These are phyloP conservation scores for Tylopilus balloui DNA, from an alignment of 768 basidiomycete species.

Conservation along the genomic window DNA sequence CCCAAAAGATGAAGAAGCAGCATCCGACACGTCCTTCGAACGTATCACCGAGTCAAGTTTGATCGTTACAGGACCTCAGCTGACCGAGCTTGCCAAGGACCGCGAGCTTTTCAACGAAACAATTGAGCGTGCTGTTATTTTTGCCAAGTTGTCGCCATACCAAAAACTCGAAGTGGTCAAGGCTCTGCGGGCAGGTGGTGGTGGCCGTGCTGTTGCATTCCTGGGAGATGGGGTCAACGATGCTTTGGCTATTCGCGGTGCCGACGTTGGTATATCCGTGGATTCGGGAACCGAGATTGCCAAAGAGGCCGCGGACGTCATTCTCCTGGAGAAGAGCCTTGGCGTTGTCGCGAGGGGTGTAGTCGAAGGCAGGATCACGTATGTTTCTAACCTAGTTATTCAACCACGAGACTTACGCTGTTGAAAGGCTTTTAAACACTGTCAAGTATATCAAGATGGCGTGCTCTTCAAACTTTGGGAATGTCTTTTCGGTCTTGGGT, in stretches of 20 bases:
- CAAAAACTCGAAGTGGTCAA: conserved; percentile 33
- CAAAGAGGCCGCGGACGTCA: conserved; percentile 37
- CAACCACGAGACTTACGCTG: conserved; percentile 6
- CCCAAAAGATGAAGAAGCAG: conserved; percentile 28
- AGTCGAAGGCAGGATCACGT: conserved; percentile 33
- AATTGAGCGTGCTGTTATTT: conserved; percentile 30
- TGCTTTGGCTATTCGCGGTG: conserved; percentile 30
- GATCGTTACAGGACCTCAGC: conserved; percentile 29
- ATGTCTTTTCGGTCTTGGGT: conserved; percentile 32
- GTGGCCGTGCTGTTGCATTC: conserved; percentile 30
- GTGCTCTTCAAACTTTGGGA: conserved; percentile 35
- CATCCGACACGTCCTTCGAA: neutral
- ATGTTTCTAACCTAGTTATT: conserved; percentile 5
- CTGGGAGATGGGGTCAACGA: conserved; percentile 32
- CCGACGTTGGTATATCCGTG: conserved; percentile 33
- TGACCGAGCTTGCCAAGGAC: conserved; percentile 28
- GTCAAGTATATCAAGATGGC: conserved; percentile 38
- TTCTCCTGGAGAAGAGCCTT: conserved; percentile 35
- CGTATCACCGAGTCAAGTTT: conserved; percentile 20
- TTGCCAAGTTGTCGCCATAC: conserved; percentile 31
- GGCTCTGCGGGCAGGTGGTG: conserved; percentile 22
- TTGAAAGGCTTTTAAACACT: conserved; percentile 32
- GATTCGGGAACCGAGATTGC: conserved; percentile 34
- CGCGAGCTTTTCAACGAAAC: conserved; percentile 23
- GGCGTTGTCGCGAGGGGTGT: conserved; percentile 32